Conservation (phyloP, 371 early-diverging fungal genomes). For the Zychaea mexicana region DNA sequence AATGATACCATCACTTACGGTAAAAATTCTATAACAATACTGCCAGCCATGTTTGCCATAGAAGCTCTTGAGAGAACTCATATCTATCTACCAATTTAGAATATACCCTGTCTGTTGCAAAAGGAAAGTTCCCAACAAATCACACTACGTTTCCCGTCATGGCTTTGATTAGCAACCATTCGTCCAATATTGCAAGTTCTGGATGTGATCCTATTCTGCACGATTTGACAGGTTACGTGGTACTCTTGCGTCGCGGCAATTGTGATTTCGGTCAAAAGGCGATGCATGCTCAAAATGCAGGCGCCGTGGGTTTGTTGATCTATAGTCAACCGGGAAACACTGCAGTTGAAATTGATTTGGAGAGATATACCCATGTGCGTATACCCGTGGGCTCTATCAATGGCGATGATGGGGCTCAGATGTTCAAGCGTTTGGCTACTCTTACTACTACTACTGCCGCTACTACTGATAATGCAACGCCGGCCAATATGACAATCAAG, state of each 20-base stretch:
- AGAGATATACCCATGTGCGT: constrained; percentile 1
- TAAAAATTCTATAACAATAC: no score
- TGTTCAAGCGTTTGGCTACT: background rate
- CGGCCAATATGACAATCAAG: background rate
- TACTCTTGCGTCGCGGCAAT: constrained; percentile 12
- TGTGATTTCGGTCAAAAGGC: constrained; percentile 22
- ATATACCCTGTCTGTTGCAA: constrained; percentile 7
- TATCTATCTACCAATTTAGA: background rate
- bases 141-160: background rate
- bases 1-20: background rate
- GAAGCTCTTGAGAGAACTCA: no score
- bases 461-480: no score
- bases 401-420: background rate
- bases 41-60: no score
- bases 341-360: constrained; percentile 9
- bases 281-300: constrained; percentile 18
- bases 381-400: constrained; percentile 17
- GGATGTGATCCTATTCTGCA: constrained; percentile 16
- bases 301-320: constrained; percentile 14
- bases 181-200: background rate
- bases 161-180: background rate
- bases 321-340: background rate
- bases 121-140: background rate
- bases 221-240: constrained; percentile 17
- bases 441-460: background rate